phyloP scores from a whole-genome alignment of 805 yeast species.

The Candida orba region DNA sequence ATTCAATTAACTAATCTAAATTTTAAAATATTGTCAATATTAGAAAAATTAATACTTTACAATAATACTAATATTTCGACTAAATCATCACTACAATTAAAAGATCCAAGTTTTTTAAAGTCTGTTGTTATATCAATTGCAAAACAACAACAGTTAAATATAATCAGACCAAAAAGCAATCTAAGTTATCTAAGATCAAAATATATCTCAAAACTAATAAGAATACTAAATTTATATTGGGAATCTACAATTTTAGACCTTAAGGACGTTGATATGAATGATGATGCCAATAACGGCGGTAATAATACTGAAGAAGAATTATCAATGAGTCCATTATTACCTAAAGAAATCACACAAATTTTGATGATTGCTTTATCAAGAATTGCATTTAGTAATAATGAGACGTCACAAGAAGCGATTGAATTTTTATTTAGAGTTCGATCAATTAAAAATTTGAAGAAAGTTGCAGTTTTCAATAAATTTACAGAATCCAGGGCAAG shows the following conservation, averaged over 20 bases:
- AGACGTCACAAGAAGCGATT: slow-evolving; percentile 32
- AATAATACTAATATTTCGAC: slow-evolving; percentile 10
- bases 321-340: slow-evolving; percentile 13
- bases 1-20: slow-evolving; percentile 36
- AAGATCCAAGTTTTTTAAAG: slow-evolving; percentile 20
- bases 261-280: background rate
- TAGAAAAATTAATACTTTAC: slow-evolving; percentile 35
- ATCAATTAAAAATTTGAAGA: slow-evolving; percentile 20
- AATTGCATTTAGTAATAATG: slow-evolving; percentile 42
- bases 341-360: slow-evolving; percentile 33
- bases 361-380: slow-evolving; percentile 45
- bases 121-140: slow-evolving; percentile 19
- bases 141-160: slow-evolving; percentile 26
- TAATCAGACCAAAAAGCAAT: slow-evolving; percentile 20
- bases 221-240: slow-evolving; percentile 20
- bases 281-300: background rate
- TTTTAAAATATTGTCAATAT: slow-evolving; percentile 37
- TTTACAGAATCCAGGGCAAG: slow-evolving; percentile 37
- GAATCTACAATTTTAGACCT: slow-evolving; percentile 9
- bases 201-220: slow-evolving; percentile 15
- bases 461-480: slow-evolving; percentile 32
- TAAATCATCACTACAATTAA: slow-evolving; percentile 7
- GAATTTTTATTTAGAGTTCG: slow-evolving; percentile 32
- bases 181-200: slow-evolving; percentile 18
- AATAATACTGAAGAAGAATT: slow-evolving; percentile 1